Base-by-base conservation (phyloP, 2,329 filamentous ascomycete species). In the Keithomyces neogunnii region DNA sequence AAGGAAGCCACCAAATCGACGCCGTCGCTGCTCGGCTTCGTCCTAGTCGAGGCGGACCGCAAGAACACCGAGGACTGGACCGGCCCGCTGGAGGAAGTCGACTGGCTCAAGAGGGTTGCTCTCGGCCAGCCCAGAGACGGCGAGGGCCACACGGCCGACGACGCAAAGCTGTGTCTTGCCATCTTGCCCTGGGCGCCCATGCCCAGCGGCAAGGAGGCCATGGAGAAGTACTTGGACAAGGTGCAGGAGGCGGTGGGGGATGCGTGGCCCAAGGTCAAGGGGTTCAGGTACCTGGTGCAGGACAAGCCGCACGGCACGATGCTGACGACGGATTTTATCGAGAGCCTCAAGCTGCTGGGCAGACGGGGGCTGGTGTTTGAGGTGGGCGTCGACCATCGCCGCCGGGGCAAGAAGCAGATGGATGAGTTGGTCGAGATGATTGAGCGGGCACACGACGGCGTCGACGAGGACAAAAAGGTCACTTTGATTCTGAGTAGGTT, bases 111-210 rank as follows among this genome's bases (percentile, higher is more conserved):
- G 52, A 76, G 82, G 39, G 78, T 95, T 53, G 80, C 82, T 3
- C 73, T 81, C 38, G 85, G 85, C 10, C 63, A 70, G 51, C 78
- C 82, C 0, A 62, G 70, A 31, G 64, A 74, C 1, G 78, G 76
- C 31, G 80, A 86, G 60, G 84, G 82, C 35, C 81, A 87, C 66
- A 45, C 50, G 1, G 33, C 62, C 26, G 63, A 62, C 28, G 67
- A 70, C 40, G 73, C 73, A 11, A 63, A 70, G 29, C 69, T 84
- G 26, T 82, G 88, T 59, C 71, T 84, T 2, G 91, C 79, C 0
- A 80, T 90, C 56, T 77, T 96, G 3, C 83, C 89, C 1, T 96
- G 89, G 88, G 90, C 89, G n/a, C 91, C 91, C 0, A 64, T 96
- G 47, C 80, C 86, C 8, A 80, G 82, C 42, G 82, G 87, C 0